Evolutionary conservation across 352 stramenopile species (phyloP), one percentile per base, ranked within the genome.

Genomic region (Halophytophthora polymorphica): DNA sequence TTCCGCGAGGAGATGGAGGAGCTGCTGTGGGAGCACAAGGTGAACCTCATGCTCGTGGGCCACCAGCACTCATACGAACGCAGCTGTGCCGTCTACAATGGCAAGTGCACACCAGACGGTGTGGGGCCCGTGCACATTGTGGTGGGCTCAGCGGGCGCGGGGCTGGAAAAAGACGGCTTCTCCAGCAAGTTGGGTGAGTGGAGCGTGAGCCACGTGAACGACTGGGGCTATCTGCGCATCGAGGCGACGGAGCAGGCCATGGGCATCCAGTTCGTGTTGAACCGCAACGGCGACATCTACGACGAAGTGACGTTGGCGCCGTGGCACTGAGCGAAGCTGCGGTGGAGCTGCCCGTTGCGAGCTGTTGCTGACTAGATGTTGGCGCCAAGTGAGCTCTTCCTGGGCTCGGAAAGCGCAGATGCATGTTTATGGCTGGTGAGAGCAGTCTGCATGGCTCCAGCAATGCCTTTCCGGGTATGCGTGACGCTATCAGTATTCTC

Each of bases 21-120:
- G 28, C 66, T 98, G 21, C 66, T 98, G 21, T 81, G 77, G 58
- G 61, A 72, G 14, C 70, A 96, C 64, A 81, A 91, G 46, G 93
- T 98, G 29, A 96, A 98, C 57, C 21, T 97, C 19, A 84, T 97
- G 56, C 53, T 98, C 17, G 76, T 88, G 22, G 93, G 90, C 12
- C 92, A 98, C 61, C 89, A 96, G 61, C 93, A 98, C 69, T 88
- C 77, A 11, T 97, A 97, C 56, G 77, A 97, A 37, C 77, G 90
- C 39, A 96, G 77, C 46, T 98, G 93, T 54, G 79, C 85, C 12
- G 78, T 96, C 19, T 66, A 64, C 25, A 66, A 73, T 6, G 83
- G 82, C 13, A 83, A 88, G 50, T 96, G 88, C 60, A 80, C 71
- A 1, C 51, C 60, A 10, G 66, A 96, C 46, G 74, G 71, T 23